phyloP scores from a whole-genome alignment of 176 grass and related monocot species.

The Canna indica region DNA sequence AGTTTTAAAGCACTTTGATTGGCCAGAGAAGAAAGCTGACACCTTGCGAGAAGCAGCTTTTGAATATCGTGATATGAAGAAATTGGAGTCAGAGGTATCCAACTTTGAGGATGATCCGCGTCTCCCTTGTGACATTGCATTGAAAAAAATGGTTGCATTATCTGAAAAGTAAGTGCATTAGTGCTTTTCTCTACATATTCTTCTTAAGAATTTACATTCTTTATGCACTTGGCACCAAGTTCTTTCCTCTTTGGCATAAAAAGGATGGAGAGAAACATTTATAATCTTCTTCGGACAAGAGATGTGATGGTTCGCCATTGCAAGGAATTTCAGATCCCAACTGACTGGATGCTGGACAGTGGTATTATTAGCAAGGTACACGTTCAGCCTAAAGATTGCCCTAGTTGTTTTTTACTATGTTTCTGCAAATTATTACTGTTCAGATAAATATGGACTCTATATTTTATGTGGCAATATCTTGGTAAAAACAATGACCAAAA shows the following conservation, averaged over 20 bases:
- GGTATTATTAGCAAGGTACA: conserved; percentile 88
- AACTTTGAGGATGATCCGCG: conserved; percentile 77
- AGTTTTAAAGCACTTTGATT: conserved; percentile 96
- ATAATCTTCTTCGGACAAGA: conserved; percentile 77
- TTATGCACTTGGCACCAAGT: not conserved
- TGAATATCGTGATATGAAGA: conserved; percentile 88
- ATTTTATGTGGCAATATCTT: not conserved
- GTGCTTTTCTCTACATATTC: conserved; percentile 3
- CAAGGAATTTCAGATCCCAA: conserved; percentile 84
- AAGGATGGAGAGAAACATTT: conserved; percentile 75
- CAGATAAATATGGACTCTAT: not conserved
- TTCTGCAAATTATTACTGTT: not conserved
- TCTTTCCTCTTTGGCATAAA: conserved; percentile 3
- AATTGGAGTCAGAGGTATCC: conserved; percentile 75
- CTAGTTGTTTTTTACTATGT: not conserved
- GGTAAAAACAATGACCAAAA: not conserved
- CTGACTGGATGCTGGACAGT: conserved; percentile 93
- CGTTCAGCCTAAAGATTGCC: conserved; percentile 11
- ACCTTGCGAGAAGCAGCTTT: conserved; percentile 91
- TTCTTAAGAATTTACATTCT: not conserved
- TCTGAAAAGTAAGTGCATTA: conserved; percentile 67
- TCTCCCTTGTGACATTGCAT: conserved; percentile 69
- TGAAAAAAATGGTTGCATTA: conserved; percentile 86
- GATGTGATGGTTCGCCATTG: conserved; percentile 70
- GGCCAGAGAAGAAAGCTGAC: conserved; percentile 97